Evolutionary conservation across 2,329 filamentous ascomycete species (phyloP), one percentile per base, ranked within the genome.

Genomic region (Nemania sp.): DNA sequence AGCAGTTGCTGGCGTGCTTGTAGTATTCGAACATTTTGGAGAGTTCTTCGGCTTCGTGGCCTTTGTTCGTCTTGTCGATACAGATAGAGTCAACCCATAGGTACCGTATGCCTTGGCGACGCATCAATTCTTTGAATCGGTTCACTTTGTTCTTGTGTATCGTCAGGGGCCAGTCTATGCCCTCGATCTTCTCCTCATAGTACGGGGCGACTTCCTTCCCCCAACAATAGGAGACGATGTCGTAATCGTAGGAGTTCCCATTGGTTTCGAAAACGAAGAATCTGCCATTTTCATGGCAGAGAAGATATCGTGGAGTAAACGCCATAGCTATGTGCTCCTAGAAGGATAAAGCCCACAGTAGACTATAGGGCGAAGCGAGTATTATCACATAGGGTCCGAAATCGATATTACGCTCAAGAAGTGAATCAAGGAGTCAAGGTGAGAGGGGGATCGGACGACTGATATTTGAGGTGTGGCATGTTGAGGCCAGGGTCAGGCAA

Each of bases 41-140:
- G 11, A 71, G 26, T 54, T 72, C 63, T n/a, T 61, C 64, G 27
- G 56, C 27, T n/a, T 65, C 62, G 22, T 70, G 63, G 13, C 24
- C 13, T 11, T 53, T 32, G 29, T 69, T 61, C 32, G 10, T 27
- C 41, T 72, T 52, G 35, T 71, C 64, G 51, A 72, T 67, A 26
- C 70, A 72, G 18, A 71, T 13, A 29, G 62, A 69, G 60, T 72
- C 66, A 8, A 51, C 66, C 70, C 70, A 72, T 56, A 72, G 24
- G 53, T 69, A 70, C 24, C 58, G 13, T 1, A 70, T 11, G 6
- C 26, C 49, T 27, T 64, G 29, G 51, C 18, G 51, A 43, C 32
- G 15, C 68, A 72, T 72, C 35, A 69, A 52, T 5, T 58, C 26
- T 22, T 65, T 66, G 43, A 72, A 64, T 7, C 58, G 49, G 1